Conservation (phyloP, 164 flowering plant species). For the Nymphaea colorata region DNA sequence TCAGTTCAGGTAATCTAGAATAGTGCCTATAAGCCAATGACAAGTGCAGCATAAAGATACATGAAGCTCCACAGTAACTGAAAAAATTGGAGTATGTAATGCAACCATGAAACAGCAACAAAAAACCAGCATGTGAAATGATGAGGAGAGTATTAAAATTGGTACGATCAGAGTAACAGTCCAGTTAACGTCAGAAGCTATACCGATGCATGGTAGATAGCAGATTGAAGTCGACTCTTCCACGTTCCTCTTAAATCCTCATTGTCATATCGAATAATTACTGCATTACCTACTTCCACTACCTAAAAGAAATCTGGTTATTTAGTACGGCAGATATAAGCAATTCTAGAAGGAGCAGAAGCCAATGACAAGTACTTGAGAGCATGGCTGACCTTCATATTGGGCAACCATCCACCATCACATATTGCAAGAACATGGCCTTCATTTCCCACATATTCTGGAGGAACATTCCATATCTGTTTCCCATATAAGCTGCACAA, state of each 20-base stretch:
- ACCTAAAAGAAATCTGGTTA: constrained; percentile 27
- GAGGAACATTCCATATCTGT: constrained; percentile 52
- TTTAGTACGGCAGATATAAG: background rate
- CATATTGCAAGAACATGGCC: constrained; percentile 62
- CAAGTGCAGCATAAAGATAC: too few species aligned
- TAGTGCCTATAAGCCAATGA: too few species aligned
- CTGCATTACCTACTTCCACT: constrained; percentile 64
- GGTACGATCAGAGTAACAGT: too few species aligned
- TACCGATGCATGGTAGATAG: constrained; percentile 92
- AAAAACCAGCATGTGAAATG: too few species aligned
- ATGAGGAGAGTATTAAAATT: too few species aligned
- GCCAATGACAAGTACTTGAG: background rate
- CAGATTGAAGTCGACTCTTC: constrained; percentile 72
- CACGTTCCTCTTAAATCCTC: constrained; percentile 60
- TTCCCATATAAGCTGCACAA: constrained; percentile 65
- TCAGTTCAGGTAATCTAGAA: too few species aligned
- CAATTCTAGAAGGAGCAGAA: background rate
- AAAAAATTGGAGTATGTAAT: too few species aligned
- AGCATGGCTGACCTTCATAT: constrained; percentile 37
- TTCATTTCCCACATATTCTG: constrained; percentile 46
- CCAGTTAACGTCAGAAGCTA: too few species aligned
- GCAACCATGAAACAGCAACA: too few species aligned
- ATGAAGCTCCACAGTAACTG: too few species aligned
- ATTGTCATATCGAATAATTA: constrained; percentile 57
- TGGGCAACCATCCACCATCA: constrained; percentile 33